Percentiles rank a stretch among this genome's conserved stretches.
Evolutionary conservation across 208 protist genomes (phyloP).

Genomic region (Acanthamoeba royreba): DNA sequence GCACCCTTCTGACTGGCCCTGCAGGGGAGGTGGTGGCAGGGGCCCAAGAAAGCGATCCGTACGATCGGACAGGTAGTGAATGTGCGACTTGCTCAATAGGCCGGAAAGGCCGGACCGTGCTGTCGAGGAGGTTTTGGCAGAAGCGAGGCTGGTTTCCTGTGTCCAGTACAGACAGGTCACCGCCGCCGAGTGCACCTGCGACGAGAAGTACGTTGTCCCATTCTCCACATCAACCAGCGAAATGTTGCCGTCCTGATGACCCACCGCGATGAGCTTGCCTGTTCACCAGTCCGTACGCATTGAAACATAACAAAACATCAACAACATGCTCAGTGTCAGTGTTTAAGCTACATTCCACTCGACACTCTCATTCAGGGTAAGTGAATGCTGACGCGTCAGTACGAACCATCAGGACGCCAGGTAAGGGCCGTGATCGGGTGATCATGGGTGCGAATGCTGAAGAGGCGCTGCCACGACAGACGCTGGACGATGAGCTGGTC

Average conservation of each 20-base stretch:
- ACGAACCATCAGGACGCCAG: neutral
- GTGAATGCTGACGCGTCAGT: too few relatives aligned
- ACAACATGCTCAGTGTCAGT: too few relatives aligned
- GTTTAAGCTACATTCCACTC: too few relatives aligned
- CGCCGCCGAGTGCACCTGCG: neutral
- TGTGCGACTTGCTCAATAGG: neutral
- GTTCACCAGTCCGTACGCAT: too few relatives aligned
- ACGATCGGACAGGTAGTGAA: neutral
- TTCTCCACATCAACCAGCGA: neutral
- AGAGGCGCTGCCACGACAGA: slow-evolving; percentile 39
- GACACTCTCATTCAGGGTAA: too few relatives aligned
- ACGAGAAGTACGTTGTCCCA: slow-evolving; percentile 4
- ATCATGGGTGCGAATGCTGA: slow-evolving; percentile 9
- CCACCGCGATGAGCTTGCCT: slow-evolving; percentile 39
- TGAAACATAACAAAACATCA: too few relatives aligned
- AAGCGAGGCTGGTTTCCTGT: neutral
- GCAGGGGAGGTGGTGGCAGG: neutral
- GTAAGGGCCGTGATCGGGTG: neutral
- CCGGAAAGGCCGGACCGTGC: neutral
- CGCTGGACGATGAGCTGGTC: slow-evolving; percentile 30
- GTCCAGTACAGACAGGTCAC: slow-evolving; percentile 22
- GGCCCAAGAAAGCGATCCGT: neutral
- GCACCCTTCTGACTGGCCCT: neutral
- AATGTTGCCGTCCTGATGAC: slow-evolving; percentile 2
- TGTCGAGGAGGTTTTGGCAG: neutral